These are phyloP conservation scores for Fistulifera solaris DNA, from an alignment of 108 stramenopile species.

Conservation along the genomic window DNA sequence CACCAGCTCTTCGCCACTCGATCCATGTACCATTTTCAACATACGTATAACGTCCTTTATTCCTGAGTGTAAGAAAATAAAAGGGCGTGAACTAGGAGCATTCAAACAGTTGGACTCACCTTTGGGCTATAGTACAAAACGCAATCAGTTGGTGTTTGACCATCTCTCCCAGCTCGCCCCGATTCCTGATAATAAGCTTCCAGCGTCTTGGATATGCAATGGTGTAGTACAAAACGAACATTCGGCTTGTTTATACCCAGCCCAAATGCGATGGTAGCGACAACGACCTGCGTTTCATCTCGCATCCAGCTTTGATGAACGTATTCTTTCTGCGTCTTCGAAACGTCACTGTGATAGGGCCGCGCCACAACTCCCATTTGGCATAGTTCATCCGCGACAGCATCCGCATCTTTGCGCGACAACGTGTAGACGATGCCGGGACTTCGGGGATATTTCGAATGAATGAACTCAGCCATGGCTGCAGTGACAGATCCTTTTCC, in stretches of 20 bases:
- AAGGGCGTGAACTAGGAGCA: background rate
- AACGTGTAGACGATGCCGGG: conserved; percentile 91
- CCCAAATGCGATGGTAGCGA: conserved; percentile 95
- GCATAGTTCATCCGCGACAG: conserved; percentile 54
- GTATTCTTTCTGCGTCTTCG: conserved; percentile 27
- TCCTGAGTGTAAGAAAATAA: background rate
- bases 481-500: conserved; percentile 48
- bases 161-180: conserved; percentile 93
- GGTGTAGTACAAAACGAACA: conserved; percentile 80
- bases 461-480: conserved; percentile 71
- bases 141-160: conserved; percentile 64
- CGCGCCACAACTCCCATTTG: conserved; percentile 75
- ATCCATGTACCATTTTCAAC: conserved; percentile 59
- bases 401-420: conserved; percentile 81
- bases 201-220: conserved; percentile 76
- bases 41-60: conserved; percentile 63
- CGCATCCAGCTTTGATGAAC: conserved; percentile 82
- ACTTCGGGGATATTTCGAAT: conserved; percentile 30
- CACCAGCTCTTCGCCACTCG: conserved; percentile 33
- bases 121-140: conserved; percentile 65
- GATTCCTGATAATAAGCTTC: conserved; percentile 95
- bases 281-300: conserved; percentile 84
- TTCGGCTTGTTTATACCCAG: conserved; percentile 94
- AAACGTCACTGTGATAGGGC: conserved; percentile 65
- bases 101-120: background rate